Base-by-base conservation (phyloP, 768 basidiomycete species). In the Tulasnella sp. region DNA sequence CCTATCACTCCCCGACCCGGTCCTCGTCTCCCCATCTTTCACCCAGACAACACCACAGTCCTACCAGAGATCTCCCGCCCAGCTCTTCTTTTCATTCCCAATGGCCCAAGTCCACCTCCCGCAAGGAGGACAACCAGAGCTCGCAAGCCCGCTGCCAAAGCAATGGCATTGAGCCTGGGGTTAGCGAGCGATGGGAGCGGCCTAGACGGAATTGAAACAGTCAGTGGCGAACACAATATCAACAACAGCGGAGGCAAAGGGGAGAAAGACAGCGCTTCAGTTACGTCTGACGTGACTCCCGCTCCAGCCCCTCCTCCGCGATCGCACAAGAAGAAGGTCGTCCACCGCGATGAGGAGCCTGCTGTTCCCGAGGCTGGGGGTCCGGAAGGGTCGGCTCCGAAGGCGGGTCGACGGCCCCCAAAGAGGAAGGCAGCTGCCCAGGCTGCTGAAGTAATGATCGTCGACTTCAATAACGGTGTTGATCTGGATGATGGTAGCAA, bases 1-100 rank as follows among this genome's bases (percentile, higher is more conserved):
- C 25, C 73, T 15, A 36, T 76, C 40, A 38, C 49, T 8, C 69
- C 75, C 29, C 75, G 75, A 25, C 75, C 67, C 31, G 67, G 40
- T 17, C 64, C 67, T 76, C 75, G 75, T 40, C 67, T 76, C 34
- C 75, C 75, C 40, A 64, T 76, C 75, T 76, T 76, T 40, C 75
- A 76, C 45, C 75, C 75, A 69, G 64, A 49, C 75, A 70, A 76
- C 67, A 76, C 64, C 17, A 71, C 67, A 39, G 64, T 39, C 58
- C 37, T 76, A 19, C 75, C 75, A 31, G 75, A 76, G 31, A 76
- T 76, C 67, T 76, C 75, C 19, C 75, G 40, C 17, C 75, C 40
- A 8, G 39, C 75, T 15, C 64, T 67, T 45, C 34, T 54, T 42
- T 31, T 42, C 38, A 37, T 69, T 11, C 39, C 58, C 45, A 75